Evolutionary conservation across 2,329 filamentous ascomycete genomes (phyloP), one percentile per base, ranked within the genome.

Genomic region (Fusarium sterilihyphosum): DNA sequence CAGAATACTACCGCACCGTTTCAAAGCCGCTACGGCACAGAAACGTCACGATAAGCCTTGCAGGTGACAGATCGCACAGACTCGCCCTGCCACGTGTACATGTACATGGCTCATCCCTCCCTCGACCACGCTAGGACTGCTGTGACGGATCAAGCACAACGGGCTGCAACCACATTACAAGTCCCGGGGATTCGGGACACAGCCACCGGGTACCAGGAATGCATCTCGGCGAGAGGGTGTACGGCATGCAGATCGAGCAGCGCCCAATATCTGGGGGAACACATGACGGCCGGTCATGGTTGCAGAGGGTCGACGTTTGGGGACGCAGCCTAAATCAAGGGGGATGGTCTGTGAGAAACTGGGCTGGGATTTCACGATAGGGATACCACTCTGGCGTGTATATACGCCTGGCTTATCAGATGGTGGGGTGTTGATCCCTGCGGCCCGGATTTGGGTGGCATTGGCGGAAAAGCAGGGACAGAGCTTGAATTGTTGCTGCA

Each of bases 351-450:
- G 60, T 62, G 44, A 61, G 53, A 17, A 47, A n/a, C 26, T 41
- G 47, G 20, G 20, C 33, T 53, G 18, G n/a, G 13, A 26, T 37
- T 41, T 58, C 56, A 57, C 29, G 62, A 73, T 67, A 71, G 61
- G 46, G 58, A 70, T 49, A 66, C 68, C 61, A 70, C 59, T 65
- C 70, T 70, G 65, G 67, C 67, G 67, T 70, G 67, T 69, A 41
- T 57, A 65, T 46, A 70, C 65, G 40, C 65, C 65, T 29, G 57
- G 50, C 65, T 70, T 57, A 57, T 58, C 50, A 52, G 56, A 65
- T 73, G 70, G 70, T 54, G 49, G 40, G 70, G 69, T 38, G 70
- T 41, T 44, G 46, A 46, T 73, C 70, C 56, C 61, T 70, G 70
- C 46, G 10, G 14, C 17, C 31, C 10, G 16, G 24, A 35, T 24